phyloP scores from a whole-genome alignment of 192 early-diverging fungal species.

The Dimargaris cristalligena region DNA sequence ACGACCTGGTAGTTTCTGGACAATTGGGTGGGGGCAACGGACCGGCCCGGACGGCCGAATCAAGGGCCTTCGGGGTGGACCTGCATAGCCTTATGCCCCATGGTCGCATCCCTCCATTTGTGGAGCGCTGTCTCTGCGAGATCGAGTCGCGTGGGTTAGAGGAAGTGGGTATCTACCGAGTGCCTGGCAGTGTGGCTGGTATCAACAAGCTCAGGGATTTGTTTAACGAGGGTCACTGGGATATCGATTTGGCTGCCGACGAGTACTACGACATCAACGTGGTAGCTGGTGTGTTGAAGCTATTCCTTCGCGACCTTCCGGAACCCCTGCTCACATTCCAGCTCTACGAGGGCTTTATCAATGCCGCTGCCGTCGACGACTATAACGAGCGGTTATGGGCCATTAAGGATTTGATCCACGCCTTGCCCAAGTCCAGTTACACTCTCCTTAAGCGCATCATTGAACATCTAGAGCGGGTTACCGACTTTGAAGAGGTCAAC shows the following conservation, averaged over 20 bases:
- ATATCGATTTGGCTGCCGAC: constrained; percentile 36
- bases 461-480: constrained; percentile 57
- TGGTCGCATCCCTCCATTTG: constrained; percentile 32
- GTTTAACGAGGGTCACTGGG: constrained; percentile 42
- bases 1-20: too few relatives aligned
- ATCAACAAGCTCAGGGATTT: constrained; percentile 36
- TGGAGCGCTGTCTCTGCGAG: constrained; percentile 52
- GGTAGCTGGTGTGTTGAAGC: constrained; percentile 79
- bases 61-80: constrained; percentile 44
- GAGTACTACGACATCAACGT: constrained; percentile 61
- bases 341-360: constrained; percentile 67
- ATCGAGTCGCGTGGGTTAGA: constrained; percentile 54
- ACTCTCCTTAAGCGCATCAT: constrained; percentile 45
- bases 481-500: constrained; percentile 60
- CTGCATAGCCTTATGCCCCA: constrained; percentile 39
- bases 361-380: constrained; percentile 45
- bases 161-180: constrained; percentile 59
- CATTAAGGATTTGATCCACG: constrained; percentile 47
- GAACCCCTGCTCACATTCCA: constrained; percentile 81
- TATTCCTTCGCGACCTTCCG: constrained; percentile 84
- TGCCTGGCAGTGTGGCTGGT: constrained; percentile 44
- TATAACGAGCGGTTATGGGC: constrained; percentile 55
- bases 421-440: constrained; percentile 43
- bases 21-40: too few relatives aligned
- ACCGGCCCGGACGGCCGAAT: constrained; percentile 16